Base-by-base conservation (phyloP, 2,329 filamentous ascomycete species). In the Sordariomycetes sp. region DNA sequence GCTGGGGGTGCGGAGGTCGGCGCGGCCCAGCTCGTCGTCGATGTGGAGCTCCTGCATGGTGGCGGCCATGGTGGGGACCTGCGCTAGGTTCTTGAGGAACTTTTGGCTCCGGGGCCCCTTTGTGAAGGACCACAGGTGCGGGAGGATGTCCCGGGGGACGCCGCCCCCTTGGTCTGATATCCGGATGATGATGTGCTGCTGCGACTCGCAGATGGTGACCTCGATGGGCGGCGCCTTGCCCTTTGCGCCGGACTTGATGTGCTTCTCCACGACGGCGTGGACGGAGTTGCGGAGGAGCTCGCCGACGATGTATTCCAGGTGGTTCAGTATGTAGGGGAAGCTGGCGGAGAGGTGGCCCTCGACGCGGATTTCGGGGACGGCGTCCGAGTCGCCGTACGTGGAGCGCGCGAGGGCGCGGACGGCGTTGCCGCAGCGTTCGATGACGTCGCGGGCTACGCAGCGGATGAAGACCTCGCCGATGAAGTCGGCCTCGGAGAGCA, bases 101-200 rank as follows among this genome's bases (percentile, higher is more conserved):
- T 83, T 80, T 62, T 86, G 78, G 59, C 84, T 87, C 39, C 89
- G 83, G 1, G 91, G 90, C 0, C 92, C 92, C 71, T 97, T 97
- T 71, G 85, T 90, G 69, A 99, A 99, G 28, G 90, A 95, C 94
- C 95, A 99, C 6, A 99, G 78, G 67, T 95, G 87, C 0, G 92
- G 91, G 24, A 96, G 74, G 59, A 92, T 82, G 51, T 94, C 89
- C 54, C 85, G 82, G 1, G 90, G 86, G 57, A 99, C 89, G 39
- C 95, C 94, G 60, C 95, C 94, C 54, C 92, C 94, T 68, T 90
- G 90, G 67, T 99, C 95, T 0, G 91, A 97, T 51, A 99, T 89
- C 50, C 94, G 84, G 69, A 99, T 91, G 62, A 96, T 96, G 65
- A 97, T 90, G 72, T 97, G 90, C 68, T 97, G 90, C 36, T 87